Evolutionary conservation across 495 filamentous ascomycete genomes (phyloP).

Genomic region (Xylaria longipes): DNA sequence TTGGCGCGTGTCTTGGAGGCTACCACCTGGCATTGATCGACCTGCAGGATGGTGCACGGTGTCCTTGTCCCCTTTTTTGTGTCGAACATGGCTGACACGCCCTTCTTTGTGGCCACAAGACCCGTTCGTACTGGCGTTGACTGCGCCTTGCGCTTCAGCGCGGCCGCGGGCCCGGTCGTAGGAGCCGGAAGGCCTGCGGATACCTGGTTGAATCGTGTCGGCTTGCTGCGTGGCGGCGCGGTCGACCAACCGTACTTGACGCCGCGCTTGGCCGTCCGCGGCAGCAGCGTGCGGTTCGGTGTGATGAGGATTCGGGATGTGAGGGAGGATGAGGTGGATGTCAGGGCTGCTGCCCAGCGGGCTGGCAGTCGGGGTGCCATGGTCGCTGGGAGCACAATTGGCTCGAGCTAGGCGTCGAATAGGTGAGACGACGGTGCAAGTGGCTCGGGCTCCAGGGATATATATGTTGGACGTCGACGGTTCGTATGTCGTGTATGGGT

Average conservation of each 20-base stretch:
- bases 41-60: constrained; percentile 90
- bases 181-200: constrained; percentile 61
- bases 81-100: constrained; percentile 92
- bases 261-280: constrained; percentile 52
- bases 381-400: constrained; percentile 41
- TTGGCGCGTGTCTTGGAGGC: constrained; percentile 78
- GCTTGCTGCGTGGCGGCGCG: constrained; percentile 42
- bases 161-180: constrained; percentile 75
- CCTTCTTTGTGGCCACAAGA: constrained; percentile 84
- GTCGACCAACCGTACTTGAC: constrained; percentile 64
- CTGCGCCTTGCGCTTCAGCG: constrained; percentile 76
- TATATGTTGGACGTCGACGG: background rate
- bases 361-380: constrained; percentile 63
- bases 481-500: background rate
- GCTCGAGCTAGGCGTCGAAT: constrained; percentile 9
- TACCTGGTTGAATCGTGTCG: constrained; percentile 59
- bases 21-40: constrained; percentile 89
- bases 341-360: constrained; percentile 48
- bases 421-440: background rate
- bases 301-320: constrained; percentile 47
- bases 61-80: constrained; percentile 76
- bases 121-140: constrained; percentile 83
- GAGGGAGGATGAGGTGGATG: constrained; percentile 26
- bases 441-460: background rate
- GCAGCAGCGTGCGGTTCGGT: constrained; percentile 49